Conservation (phyloP, 495 filamentous ascomycete genomes). For the Penicillium argentinense region DNA sequence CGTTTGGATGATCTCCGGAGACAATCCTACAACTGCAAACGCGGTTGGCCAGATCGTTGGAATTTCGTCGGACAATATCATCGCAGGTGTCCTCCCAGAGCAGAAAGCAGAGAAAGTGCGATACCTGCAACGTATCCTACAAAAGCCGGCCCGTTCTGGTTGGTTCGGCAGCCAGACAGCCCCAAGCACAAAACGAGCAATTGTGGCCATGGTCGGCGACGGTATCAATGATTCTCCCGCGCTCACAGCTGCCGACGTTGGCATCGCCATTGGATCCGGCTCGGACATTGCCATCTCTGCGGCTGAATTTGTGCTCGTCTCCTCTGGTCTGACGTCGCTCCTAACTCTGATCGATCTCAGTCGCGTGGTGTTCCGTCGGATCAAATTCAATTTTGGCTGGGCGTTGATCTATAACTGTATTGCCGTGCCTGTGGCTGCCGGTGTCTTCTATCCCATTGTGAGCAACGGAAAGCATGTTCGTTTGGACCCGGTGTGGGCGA, state of each 20-base stretch:
- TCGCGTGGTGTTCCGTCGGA: slow-evolving; percentile 68
- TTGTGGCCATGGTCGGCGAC: slow-evolving; percentile 72
- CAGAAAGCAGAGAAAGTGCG: too few relatives aligned
- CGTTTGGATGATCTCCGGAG: too few relatives aligned
- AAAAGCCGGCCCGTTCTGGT: slow-evolving; percentile 5
- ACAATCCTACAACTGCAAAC: too few relatives aligned
- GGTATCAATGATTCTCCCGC: slow-evolving; percentile 90
- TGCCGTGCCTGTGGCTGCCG: slow-evolving; percentile 81
- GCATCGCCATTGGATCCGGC: slow-evolving; percentile 80
- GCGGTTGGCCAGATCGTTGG: too few relatives aligned
- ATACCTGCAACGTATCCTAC: too few relatives aligned
- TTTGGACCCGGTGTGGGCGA: too few relatives aligned
- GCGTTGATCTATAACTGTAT: slow-evolving; percentile 81
- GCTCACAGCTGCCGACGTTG: slow-evolving; percentile 75
- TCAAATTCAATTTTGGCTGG: slow-evolving; percentile 88
- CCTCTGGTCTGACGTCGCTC: slow-evolving; percentile 67
- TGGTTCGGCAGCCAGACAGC: neutral
- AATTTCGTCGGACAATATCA: too few relatives aligned
- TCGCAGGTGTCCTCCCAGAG: too few relatives aligned
- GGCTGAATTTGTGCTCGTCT: slow-evolving; percentile 82
- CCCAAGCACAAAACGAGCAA: slow-evolving; percentile 24
- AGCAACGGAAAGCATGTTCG: too few relatives aligned
- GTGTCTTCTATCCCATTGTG: slow-evolving; percentile 70
- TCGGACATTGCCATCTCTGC: slow-evolving; percentile 82
- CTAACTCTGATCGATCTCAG: slow-evolving; percentile 73